phyloP scores from a whole-genome alignment of 805 yeast species.

The Suhomyces pyralidae region DNA sequence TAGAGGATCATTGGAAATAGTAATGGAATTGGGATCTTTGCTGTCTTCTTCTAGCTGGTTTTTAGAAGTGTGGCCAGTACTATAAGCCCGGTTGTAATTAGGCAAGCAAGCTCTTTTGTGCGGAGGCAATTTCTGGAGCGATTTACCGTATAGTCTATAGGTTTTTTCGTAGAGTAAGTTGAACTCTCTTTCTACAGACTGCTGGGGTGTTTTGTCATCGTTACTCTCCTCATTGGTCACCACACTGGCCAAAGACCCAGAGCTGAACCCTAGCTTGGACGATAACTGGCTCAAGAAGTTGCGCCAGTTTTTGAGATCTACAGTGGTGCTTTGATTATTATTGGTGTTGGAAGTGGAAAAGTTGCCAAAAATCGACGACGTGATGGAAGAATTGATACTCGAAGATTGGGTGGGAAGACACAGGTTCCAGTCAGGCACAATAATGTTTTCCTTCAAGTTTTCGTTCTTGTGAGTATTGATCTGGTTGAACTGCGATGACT shows the following conservation, averaged over 20 bases:
- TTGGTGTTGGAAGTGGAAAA: conserved; percentile 23
- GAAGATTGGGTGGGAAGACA: conserved; percentile 33
- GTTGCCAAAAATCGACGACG: conserved; percentile 22
- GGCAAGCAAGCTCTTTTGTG: conserved; percentile 41
- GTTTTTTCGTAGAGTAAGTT: conserved; percentile 33
- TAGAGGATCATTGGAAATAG: conserved; percentile 40
- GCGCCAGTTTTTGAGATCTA: conserved; percentile 37
- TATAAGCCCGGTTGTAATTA: conserved; percentile 31
- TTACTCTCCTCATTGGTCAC: conserved; percentile 12
- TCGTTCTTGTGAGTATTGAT: conserved; percentile 46
- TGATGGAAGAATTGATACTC: conserved; percentile 14
- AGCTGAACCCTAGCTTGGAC: conserved; percentile 32
- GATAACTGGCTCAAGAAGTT: conserved; percentile 33
- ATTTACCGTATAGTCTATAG: conserved; percentile 37
- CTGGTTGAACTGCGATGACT: conserved; percentile 37
- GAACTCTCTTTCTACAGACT: conserved; percentile 28
- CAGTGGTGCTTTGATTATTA: conserved; percentile 15
- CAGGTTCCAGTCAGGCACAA: conserved; percentile 42
- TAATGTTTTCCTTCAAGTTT: conserved; percentile 36
- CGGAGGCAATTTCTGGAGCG: conserved; percentile 33
- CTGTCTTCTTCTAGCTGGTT: conserved; percentile 27
- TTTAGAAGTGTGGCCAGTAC: conserved; percentile 10
- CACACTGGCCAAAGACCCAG: conserved; percentile 27
- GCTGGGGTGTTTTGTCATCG: conserved; percentile 6
- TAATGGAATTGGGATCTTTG: conserved; percentile 29